phyloP scores from a whole-genome alignment of 2,329 filamentous ascomycete genomes.

The Fusarium metavorans region DNA sequence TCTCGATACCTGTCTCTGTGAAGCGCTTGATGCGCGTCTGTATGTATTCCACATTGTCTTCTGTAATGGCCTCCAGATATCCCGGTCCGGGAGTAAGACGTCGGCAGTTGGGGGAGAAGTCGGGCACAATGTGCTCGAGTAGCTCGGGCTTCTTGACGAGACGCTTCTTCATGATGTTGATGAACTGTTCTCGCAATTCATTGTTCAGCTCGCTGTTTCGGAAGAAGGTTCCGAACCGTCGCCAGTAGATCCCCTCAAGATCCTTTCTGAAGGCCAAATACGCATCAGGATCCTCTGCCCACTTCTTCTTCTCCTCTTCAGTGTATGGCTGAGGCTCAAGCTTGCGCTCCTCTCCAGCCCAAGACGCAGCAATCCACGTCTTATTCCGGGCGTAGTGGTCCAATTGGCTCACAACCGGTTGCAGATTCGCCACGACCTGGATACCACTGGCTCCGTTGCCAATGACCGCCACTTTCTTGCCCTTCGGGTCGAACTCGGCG shows the following conservation, averaged over 20 bases:
- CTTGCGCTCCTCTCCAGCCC: slow-evolving; percentile 66
- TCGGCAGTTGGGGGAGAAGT: slow-evolving; percentile 74
- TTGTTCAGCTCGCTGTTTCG: slow-evolving; percentile 63
- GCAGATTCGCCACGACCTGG: slow-evolving; percentile 66
- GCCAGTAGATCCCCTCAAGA: slow-evolving; percentile 72
- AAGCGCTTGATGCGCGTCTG: slow-evolving; percentile 68
- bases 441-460: slow-evolving; percentile 74
- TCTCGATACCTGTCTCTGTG: slow-evolving; percentile 70
- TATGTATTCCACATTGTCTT: slow-evolving; percentile 73
- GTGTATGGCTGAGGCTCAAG: slow-evolving; percentile 67
- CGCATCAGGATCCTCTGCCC: slow-evolving; percentile 66
- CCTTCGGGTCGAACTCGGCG: slow-evolving; percentile 59
- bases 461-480: slow-evolving; percentile 68
- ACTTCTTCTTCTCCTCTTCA: slow-evolving; percentile 67
- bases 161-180: slow-evolving; percentile 63
- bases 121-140: slow-evolving; percentile 67
- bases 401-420: slow-evolving; percentile 61
- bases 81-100: slow-evolving; percentile 75
- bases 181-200: slow-evolving; percentile 58
- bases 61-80: slow-evolving; percentile 73
- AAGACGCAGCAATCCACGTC: slow-evolving; percentile 76
- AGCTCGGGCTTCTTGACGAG: slow-evolving; percentile 67
- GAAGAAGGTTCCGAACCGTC: slow-evolving; percentile 66
- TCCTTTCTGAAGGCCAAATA: slow-evolving; percentile 72
- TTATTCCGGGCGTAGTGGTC: slow-evolving; percentile 74